Evolutionary conservation across 371 early-diverging fungal genomes (phyloP).

Genomic region (Synchytrium microbalum): DNA sequence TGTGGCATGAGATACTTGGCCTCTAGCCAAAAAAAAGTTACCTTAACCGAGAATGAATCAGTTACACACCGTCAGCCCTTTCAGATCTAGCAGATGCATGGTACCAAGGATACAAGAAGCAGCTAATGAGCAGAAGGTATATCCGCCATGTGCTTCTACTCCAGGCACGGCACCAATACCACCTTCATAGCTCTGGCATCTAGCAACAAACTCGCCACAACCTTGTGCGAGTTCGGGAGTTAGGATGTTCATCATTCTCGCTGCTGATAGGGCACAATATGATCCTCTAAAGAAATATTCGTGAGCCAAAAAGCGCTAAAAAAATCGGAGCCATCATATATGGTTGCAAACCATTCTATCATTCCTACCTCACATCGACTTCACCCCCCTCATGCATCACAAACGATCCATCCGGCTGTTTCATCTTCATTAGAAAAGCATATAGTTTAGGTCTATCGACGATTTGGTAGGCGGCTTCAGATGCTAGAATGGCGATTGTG

Average conservation of each 20-base stretch:
- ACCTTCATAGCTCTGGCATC: conserved; percentile 93
- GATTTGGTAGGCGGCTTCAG: conserved; percentile 58
- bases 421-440: conserved; percentile 69
- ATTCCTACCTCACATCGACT: conserved; percentile 66
- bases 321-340: background rate
- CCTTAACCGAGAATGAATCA: background rate
- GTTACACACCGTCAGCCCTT: conserved; percentile 49
- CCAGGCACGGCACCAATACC: conserved; percentile 85
- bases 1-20: background rate
- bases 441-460: conserved; percentile 62
- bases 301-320: background rate
- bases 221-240: conserved; percentile 67
- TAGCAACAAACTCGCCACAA: conserved; percentile 62
- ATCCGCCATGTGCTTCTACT: conserved; percentile 96
- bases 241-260: conserved; percentile 66
- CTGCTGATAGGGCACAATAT: conserved; percentile 84
- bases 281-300: conserved; percentile 47
- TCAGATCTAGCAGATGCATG: conserved; percentile 50
- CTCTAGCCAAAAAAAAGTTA: background rate
- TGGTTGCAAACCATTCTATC: background rate
- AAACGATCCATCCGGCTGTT: conserved; percentile 86
- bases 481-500: conserved; percentile 63
- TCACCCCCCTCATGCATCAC: conserved; percentile 88
- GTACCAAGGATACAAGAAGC: conserved; percentile 71
- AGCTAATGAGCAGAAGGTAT: conserved; percentile 91